A percentile compares a stretch with the other conserved stretches of the same genome.
Evolutionary conservation across 305 asterid species (phyloP).

Genomic region (Fraxinus nigra): DNA sequence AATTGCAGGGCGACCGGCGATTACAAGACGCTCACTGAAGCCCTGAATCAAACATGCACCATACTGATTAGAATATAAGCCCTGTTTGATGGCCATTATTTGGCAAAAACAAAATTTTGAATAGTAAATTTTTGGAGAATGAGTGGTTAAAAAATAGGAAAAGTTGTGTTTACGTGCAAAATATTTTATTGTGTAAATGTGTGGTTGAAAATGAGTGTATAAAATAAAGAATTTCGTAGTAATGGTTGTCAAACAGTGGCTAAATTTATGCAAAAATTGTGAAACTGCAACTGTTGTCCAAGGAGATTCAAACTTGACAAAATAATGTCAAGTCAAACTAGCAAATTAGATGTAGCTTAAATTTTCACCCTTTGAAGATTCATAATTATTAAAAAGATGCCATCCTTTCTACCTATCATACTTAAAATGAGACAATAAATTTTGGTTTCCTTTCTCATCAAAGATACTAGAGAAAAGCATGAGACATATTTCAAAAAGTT

Average conservation of each 20-base stretch:
- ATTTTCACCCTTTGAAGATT: not conserved
- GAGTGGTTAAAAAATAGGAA: too few species aligned
- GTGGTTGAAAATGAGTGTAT: too few species aligned
- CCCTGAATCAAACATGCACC: conserved; percentile 55
- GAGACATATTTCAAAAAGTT: not conserved
- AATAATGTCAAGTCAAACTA: not conserved
- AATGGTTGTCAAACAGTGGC: too few species aligned
- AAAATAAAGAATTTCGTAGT: too few species aligned
- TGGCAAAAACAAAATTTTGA: too few species aligned
- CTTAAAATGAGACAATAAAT: not conserved
- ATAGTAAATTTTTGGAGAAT: too few species aligned
- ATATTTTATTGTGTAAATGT: too few species aligned
- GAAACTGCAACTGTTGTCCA: not conserved
- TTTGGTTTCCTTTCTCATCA: not conserved
- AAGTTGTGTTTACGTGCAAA: too few species aligned
- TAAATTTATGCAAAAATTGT: not conserved
- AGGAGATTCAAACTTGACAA: not conserved
- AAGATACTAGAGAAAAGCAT: conserved; percentile 4
- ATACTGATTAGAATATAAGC: conserved; percentile 6
- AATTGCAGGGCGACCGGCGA: conserved; percentile 81
- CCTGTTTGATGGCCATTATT: too few species aligned
- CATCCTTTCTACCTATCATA: not conserved
- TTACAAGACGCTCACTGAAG: conserved; percentile 84
- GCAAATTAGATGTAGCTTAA: conserved; percentile 1
- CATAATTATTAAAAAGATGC: not conserved